Evolutionary conservation across 2,329 filamentous ascomycete genomes (phyloP), one percentile per base, ranked within the genome.

Genomic region (Penicillium brasilianum): DNA sequence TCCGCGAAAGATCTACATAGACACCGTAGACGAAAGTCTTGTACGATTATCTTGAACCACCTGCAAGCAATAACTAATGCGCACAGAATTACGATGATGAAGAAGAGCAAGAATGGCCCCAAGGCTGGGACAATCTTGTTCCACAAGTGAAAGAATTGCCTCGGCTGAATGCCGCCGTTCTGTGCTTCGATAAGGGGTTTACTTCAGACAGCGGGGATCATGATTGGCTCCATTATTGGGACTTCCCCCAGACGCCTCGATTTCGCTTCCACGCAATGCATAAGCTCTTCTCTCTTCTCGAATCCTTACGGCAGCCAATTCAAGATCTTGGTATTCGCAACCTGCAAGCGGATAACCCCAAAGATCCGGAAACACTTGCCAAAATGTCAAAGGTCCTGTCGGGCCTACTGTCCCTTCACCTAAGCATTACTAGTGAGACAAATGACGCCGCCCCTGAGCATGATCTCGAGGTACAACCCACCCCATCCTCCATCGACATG

Each of bases 261-360:
- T 61, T 58, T 46, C 59, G 59, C 50, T 51, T 55, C 20, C 51
- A 49, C 22, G 44, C 51, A 37, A 55, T 61, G 55, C 34, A 46
- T 37, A 28, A 43, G 59, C 13, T 58, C 28, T 58, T 61, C 37
- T 55, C 50, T 32, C 34, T 51, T 36, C 44, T 61, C n/a, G 43
- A 22, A 58, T 61, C 59, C 44, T 48, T 61, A 55, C 50, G n/a
- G 44, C 43, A 55, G 16, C 59, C 59, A 54, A 39, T 61, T 13
- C 51, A 55, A 46, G 50, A 61, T 37, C 50, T 61, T 61, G 59
- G 55, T 36, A 61, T 61, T 55, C 59, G 51, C 14, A 61, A 61
- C 50, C 59, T 55, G 20, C 59, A 61, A 55, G 44, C 37, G 50
- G 50, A 58, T 51, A 52, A 54, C 44, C 59, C 55, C 18, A 51